phyloP scores from a whole-genome alignment of 1,139 yeast genomes.

The Arxiozyma slooffiae region DNA sequence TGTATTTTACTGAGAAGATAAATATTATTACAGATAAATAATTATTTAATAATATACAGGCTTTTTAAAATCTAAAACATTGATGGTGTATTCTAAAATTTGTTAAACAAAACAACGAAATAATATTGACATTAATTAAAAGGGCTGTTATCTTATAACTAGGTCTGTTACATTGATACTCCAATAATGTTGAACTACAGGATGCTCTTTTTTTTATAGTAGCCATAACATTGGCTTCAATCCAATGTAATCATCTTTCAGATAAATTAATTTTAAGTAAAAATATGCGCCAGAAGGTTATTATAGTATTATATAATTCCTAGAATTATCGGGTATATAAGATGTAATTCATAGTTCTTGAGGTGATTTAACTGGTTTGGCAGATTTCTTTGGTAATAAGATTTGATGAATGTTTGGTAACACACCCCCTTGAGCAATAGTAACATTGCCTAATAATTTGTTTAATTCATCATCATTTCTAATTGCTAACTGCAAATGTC shows the following conservation, averaged over 20 bases:
- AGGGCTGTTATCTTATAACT: too few species aligned
- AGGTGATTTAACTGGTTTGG: conserved; percentile 68
- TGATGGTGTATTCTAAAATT: not conserved
- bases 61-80: not conserved
- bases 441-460: conserved; percentile 85
- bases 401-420: conserved; percentile 94
- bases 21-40: not conserved
- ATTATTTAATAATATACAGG: not conserved
- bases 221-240: not conserved
- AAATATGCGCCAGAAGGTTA: not conserved
- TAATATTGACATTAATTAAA: too few species aligned
- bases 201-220: too few species aligned
- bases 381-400: conserved; percentile 88
- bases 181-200: too few species aligned
- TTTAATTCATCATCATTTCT: conserved; percentile 97
- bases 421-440: conserved; percentile 97
- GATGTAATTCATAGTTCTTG: conserved; percentile 60
- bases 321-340: not conserved
- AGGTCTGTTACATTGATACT: not conserved
- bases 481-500: conserved; percentile 96
- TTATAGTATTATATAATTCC: not conserved
- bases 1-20: not conserved
- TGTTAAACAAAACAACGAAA: not conserved
- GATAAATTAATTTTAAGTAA: too few species aligned
- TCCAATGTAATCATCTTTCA: too few species aligned